A percentile compares a stretch with the other conserved stretches of the same genome.
Evolutionary conservation across 306 rosid genomes (phyloP).

Genomic region (Cucurbita ficifolia): DNA sequence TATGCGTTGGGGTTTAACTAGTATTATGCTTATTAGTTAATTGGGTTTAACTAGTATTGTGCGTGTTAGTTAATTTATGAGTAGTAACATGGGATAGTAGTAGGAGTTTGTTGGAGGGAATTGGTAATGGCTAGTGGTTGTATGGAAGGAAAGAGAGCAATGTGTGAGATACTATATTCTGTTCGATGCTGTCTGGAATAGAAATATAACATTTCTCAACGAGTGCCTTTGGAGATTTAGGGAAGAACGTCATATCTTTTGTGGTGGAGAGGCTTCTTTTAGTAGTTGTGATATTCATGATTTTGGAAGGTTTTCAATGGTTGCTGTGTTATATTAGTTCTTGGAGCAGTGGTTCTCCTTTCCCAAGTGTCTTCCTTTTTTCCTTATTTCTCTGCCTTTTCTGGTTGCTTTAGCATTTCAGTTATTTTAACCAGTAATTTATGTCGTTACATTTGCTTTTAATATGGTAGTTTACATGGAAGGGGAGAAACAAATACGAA

Average conservation of each 20-base stretch:
- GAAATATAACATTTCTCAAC: background rate
- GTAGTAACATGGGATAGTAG: background rate
- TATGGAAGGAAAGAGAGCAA: background rate
- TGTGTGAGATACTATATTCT: background rate
- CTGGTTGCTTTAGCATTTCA: background rate
- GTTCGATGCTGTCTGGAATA: background rate
- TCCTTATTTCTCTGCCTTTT: background rate
- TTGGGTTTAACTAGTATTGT: background rate
- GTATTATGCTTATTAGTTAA: background rate
- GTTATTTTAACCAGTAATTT: background rate
- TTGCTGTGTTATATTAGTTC: background rate
- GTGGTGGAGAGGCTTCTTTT: background rate
- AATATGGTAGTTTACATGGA: background rate
- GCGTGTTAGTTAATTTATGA: background rate
- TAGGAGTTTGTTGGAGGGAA: background rate
- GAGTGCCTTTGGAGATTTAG: background rate
- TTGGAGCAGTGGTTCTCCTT: background rate
- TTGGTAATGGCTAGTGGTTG: background rate
- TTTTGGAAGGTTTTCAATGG: background rate
- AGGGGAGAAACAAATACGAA: background rate
- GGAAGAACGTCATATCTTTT: background rate
- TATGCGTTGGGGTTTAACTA: background rate
- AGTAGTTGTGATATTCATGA: background rate
- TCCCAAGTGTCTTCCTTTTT: background rate
- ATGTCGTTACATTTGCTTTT: background rate